Percentiles rank a stretch among this genome's conserved stretches.
phyloP scores from a whole-genome alignment of 495 filamentous ascomycete genomes.

The Friedmanniomyces endolithicus region DNA sequence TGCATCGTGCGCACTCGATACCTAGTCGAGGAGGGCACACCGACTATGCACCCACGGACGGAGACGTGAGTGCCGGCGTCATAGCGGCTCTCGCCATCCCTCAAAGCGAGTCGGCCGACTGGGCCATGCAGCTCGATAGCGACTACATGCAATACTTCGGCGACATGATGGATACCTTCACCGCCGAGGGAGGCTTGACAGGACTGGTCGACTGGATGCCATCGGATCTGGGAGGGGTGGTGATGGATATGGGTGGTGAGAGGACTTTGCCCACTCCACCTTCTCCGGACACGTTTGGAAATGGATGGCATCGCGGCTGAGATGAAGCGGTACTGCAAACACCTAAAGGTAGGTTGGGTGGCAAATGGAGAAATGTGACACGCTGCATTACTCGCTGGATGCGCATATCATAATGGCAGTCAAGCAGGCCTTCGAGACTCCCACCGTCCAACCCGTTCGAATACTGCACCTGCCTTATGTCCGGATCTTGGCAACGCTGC shows the following conservation, averaged over 20 bases:
- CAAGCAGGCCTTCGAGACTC: background rate
- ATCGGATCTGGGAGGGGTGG: background rate
- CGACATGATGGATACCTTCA: background rate
- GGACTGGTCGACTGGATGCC: slow-evolving; percentile 4
- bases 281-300: background rate
- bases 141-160: slow-evolving; percentile 6
- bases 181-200: background rate
- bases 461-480: background rate
- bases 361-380: background rate
- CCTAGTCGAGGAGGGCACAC: no score
- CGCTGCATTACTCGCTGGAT: background rate
- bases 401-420: background rate
- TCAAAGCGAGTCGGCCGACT: background rate
- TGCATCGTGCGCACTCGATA: no score
- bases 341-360: background rate
- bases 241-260: background rate
- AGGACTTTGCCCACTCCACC: background rate
- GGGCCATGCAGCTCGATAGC: slow-evolving; percentile 8
- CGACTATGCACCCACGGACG: no score
- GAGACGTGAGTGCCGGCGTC: background rate
- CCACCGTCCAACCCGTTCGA: background rate
- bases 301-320: background rate
- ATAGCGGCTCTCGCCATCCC: background rate
- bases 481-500: no score
- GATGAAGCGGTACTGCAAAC: background rate